A percentile compares a stretch with the other conserved stretches of the same genome.
phyloP scores from a whole-genome alignment of 1,284 basidiomycete genomes.

The Cutaneotrichosporon curvatum region DNA sequence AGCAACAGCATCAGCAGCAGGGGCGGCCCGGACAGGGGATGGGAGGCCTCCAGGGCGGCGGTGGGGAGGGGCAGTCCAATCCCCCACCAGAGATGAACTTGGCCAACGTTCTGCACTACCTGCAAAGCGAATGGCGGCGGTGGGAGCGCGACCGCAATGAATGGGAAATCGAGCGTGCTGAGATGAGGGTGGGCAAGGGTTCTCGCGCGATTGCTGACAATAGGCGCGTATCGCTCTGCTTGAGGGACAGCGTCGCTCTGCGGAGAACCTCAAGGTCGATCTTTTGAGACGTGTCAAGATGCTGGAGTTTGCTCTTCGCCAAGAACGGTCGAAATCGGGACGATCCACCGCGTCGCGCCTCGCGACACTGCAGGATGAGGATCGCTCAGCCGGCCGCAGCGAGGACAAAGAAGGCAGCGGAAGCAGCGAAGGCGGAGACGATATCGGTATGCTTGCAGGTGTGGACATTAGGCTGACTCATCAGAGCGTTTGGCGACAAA shows the following conservation, averaged over 20 bases:
- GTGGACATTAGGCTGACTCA: neutral
- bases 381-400: conserved; percentile 16
- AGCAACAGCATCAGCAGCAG: conserved; percentile 13
- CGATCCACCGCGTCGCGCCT: conserved; percentile 29
- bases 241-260: conserved; percentile 90
- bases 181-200: conserved; percentile 78
- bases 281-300: conserved; percentile 95
- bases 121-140: conserved; percentile 95
- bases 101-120: conserved; percentile 89
- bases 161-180: conserved; percentile 99
- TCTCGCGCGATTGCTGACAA: conserved; percentile 4
- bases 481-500: conserved; percentile 16
- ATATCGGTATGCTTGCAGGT: conserved; percentile 6
- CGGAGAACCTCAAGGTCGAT: conserved; percentile 94
- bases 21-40: conserved; percentile 1
- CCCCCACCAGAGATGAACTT: conserved; percentile 66
- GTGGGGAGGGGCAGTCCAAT: conserved; percentile 27
- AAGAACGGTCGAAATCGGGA: conserved; percentile 70
- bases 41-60: neutral
- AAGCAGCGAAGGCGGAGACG: conserved; percentile 39
- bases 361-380: conserved; percentile 43
- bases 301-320: conserved; percentile 90
- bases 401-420: conserved; percentile 41
- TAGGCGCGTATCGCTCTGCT: conserved; percentile 94
- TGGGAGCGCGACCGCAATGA: conserved; percentile 97